Percentiles rank a stretch among this genome's conserved stretches.
phyloP scores from a whole-genome alignment of 2,329 filamentous ascomycete genomes.

The Hypoxylon sp. region DNA sequence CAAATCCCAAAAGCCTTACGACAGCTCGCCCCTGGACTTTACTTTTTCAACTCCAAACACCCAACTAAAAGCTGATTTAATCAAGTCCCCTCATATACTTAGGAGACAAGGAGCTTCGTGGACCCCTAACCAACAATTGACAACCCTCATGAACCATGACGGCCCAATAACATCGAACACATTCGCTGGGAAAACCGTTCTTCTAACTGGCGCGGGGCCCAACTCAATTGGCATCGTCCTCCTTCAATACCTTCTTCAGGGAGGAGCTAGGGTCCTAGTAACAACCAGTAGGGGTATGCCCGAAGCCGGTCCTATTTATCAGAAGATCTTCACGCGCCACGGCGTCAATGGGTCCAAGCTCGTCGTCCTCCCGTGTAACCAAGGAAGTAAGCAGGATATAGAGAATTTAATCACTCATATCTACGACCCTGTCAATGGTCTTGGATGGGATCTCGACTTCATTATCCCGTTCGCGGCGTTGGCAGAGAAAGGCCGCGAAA shows the following conservation, averaged over 20 bases:
- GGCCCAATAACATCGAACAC: not conserved
- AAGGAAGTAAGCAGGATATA: conserved; percentile 58
- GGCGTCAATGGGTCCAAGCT: conserved; percentile 56
- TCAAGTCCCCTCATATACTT: conserved; percentile 37
- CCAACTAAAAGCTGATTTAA: not conserved
- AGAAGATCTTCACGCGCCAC: conserved; percentile 54
- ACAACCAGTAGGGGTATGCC: conserved; percentile 56
- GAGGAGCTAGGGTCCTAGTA: conserved; percentile 55
- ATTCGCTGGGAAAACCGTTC: conserved; percentile 38
- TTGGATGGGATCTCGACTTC: conserved; percentile 57
- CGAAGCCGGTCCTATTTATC: conserved; percentile 54
- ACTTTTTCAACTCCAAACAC: not conserved
- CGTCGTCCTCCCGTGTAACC: conserved; percentile 59
- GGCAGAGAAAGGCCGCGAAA: conserved; percentile 55
- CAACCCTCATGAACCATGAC: conserved; percentile 22
- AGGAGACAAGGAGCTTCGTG: conserved; percentile 32
- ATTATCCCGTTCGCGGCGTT: conserved; percentile 62
- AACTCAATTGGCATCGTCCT: conserved; percentile 44
- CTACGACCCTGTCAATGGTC: conserved; percentile 52
- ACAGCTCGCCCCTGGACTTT: not conserved
- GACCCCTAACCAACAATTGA: conserved; percentile 33
- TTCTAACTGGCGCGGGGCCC: conserved; percentile 45
- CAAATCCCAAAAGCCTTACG: not conserved
- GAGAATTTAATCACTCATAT: conserved; percentile 57
- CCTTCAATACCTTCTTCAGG: conserved; percentile 40